Conservation (phyloP, 2,329 filamentous ascomycete genomes). For the Trichoderma atrobrunneum region DNA sequence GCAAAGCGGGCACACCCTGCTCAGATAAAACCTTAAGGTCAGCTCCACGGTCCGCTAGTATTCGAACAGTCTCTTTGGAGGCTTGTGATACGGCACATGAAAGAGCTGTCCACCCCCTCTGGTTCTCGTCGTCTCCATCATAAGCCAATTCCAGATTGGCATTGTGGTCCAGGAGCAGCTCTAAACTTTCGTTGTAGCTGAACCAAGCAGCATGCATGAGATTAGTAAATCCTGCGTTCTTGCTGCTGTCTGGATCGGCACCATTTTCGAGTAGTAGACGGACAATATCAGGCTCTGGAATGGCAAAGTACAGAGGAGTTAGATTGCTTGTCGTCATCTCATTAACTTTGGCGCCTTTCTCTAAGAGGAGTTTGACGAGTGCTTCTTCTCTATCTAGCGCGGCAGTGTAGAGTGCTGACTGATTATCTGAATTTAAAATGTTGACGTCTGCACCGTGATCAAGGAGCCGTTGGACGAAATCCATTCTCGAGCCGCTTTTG, state of each 20-base stretch:
- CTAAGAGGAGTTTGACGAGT: conserved; percentile 20
- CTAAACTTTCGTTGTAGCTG: neutral
- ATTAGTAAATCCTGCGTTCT: conserved; percentile 7
- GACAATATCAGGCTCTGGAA: neutral
- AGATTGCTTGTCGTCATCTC: neutral
- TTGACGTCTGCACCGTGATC: conserved; percentile 20
- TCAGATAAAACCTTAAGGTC: neutral
- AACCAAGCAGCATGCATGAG: conserved; percentile 19
- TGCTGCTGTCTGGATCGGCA: conserved; percentile 8
- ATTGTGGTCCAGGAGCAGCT: conserved; percentile 10
- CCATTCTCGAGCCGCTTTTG: neutral
- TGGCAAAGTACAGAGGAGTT: conserved; percentile 12
- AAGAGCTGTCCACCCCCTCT: conserved; percentile 16
- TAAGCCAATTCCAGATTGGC: conserved; percentile 12
- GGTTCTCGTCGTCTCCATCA: neutral
- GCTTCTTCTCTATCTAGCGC: neutral
- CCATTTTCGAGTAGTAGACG: conserved; percentile 18
- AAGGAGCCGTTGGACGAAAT: conserved; percentile 1
- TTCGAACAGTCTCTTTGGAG: neutral
- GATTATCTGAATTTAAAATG: neutral
- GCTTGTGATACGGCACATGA: neutral
- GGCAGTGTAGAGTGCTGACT: conserved; percentile 1
- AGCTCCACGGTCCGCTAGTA: conserved; percentile 17
- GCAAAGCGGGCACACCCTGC: conserved; percentile 1
- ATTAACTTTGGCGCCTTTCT: conserved; percentile 23